Evolutionary conservation across 805 yeast species (phyloP), one percentile per base, ranked within the genome.

Genomic region (Danielia reshetovae): DNA sequence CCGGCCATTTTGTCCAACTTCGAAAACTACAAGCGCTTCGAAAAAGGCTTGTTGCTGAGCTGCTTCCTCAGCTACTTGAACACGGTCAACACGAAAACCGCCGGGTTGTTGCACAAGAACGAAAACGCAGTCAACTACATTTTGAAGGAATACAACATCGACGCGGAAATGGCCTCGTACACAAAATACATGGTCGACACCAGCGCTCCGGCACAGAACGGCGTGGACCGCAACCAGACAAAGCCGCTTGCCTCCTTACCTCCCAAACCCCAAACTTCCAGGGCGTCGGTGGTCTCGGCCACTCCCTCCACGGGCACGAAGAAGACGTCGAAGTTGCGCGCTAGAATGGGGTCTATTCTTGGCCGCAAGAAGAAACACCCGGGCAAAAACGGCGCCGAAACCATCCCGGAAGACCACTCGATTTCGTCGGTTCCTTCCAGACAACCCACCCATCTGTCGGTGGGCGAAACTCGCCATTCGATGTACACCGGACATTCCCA

Each of bases 271-370:
- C 22, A 22, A 16, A 15, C 36, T 7, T 39, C 51, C n/a, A 10
- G 40, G 17, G 30, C 22, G 27, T 42, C 57, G 2, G 43, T 40
- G 1, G 32, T 40, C 7, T 30, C 52, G 19, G n/a, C n/a, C n/a
- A 18, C 38, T 7, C 38, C 43, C 12, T 24, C 42, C 39, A 59
- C 40, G 44, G 54, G 39, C 38, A 57, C 57, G 29, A 58, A 58
- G 39, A 52, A 54, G 34, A 52, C 54, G 21, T 59, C 65, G n/a
- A 71, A 69, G 29, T 57, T 85, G 48, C 77, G 76, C 57, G 81
- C 88, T 5, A 78, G 66, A 50, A 81, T 85, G 37, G 94, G 94
- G 7, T 81, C 93, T 1, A 74, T 85, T 42, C 78, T 85, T 49
- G 80, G 83, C 29, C 74, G 77, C 44, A 55, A 46, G 27, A 80